Evolutionary conservation across 345 rosid genomes (phyloP), one percentile per base, ranked within the genome.

Genomic region (Nephelium lappaceum): DNA sequence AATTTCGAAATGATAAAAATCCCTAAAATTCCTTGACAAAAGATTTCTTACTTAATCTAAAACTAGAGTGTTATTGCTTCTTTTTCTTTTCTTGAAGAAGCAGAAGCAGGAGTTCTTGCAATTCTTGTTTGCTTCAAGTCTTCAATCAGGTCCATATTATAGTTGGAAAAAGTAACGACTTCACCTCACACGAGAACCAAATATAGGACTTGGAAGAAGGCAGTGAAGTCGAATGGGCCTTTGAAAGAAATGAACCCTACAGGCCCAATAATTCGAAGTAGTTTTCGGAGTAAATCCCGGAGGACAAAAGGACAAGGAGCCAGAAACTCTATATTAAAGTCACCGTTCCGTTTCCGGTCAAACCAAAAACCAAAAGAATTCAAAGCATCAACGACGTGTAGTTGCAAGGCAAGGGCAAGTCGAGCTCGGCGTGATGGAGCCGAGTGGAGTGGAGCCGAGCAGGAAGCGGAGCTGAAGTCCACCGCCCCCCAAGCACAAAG

Each of bases 311-410:
- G 67, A 42, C 70, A 49, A 65, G 39, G 25, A 74, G 31, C 68
- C 43, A 73, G 76, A 41, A 15, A 47, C 16, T 21, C 3, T 16
- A 12, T 53, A 1, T 31, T 31, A 53, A 19, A n/a, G 42, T 19
- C 11, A 57, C 80, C 67, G 80, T 72, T 68, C 84, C 80, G 80
- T 71, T 76, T 24, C 81, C 77, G 73, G 73, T 74, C 69, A 81
- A 77, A 73, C 39, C 36, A 31, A 31, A 31, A 31, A 1, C 36
- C 36, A 31, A 31, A 31, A 31, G 36, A 31, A 31, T 31, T 53
- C 62, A 53, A 71, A 31, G 25, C 74, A 51, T 27, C 18, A 65
- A 61, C 81, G 78, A 67, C 78, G 71, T 72, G 53, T 43, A 11
- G 71, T 24, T 49, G 77, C 61, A 24, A 66, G 67, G 67, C 42